These are phyloP conservation scores for Xylaria sp. DNA, from an alignment of 2,329 filamentous ascomycete genomes.

Conservation along the genomic window DNA sequence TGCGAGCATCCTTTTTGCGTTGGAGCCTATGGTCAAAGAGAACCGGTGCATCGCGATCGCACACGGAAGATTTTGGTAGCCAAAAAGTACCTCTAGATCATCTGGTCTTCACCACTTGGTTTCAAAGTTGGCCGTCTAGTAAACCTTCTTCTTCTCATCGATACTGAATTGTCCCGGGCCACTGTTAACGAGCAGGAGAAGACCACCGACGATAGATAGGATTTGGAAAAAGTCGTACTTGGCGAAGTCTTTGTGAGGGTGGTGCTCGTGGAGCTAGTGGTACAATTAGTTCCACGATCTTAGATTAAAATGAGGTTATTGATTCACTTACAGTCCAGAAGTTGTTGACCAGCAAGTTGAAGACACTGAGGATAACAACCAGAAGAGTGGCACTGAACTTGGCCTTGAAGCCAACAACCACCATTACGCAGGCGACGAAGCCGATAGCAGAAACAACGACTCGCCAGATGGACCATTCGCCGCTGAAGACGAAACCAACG, in stretches of 20 bases:
- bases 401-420: slow-evolving; percentile 99
- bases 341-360: slow-evolving; percentile 98
- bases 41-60: slow-evolving; percentile 22
- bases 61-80: slow-evolving; percentile 26
- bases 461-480: slow-evolving; percentile 90
- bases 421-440: slow-evolving; percentile 94
- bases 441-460: slow-evolving; percentile 86
- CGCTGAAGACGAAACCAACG: slow-evolving; percentile 94
- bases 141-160: slow-evolving; percentile 99
- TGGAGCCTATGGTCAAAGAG: slow-evolving; percentile 26
- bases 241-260: slow-evolving; percentile 99
- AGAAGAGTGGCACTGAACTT: slow-evolving; percentile 98
- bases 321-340: slow-evolving; percentile 90
- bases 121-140: slow-evolving; percentile 63
- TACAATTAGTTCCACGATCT: slow-evolving; percentile 44
- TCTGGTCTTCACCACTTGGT: slow-evolving; percentile 17
- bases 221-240: slow-evolving; percentile 99
- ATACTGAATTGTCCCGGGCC: slow-evolving; percentile 97
- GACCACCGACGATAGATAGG: slow-evolving; percentile 95
- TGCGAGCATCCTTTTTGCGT: slow-evolving; percentile 36
- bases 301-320: neutral
- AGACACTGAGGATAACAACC: slow-evolving; percentile 93
- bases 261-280: slow-evolving; percentile 87
- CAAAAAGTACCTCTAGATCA: slow-evolving; percentile 29
- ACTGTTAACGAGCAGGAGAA: slow-evolving; percentile 97